phyloP scores from a whole-genome alignment of 345 rosid species.

The Limnanthes douglasii region DNA sequence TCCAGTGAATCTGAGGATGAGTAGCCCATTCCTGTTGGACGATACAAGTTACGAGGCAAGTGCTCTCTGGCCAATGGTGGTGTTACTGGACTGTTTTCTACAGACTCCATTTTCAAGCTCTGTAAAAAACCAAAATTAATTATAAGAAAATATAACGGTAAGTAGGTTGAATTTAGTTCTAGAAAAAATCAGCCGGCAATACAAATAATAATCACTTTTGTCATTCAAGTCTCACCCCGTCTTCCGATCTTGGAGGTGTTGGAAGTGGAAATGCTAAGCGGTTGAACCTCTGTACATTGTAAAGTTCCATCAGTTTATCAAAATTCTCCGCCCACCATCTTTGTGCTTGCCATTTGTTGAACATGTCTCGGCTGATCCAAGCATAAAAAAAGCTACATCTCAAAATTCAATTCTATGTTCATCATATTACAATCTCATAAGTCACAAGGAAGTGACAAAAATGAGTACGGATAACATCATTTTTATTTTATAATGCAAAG shows the following conservation, averaged over 20 bases:
- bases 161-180: no score
- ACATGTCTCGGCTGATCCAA: slow-evolving; percentile 74
- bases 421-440: slow-evolving; percentile 1
- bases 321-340: slow-evolving; percentile 99
- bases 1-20: slow-evolving; percentile 81
- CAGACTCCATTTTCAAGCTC: slow-evolving; percentile 64
- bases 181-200: neutral
- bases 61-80: slow-evolving; percentile 67
- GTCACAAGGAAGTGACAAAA: slow-evolving; percentile 4
- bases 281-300: slow-evolving; percentile 94
- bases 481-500: neutral
- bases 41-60: slow-evolving; percentile 62
- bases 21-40: slow-evolving; percentile 49
- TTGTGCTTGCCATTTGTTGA: slow-evolving; percentile 96
- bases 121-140: slow-evolving; percentile 12
- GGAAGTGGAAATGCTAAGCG: slow-evolving; percentile 88
- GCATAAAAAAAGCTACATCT: slow-evolving; percentile 8
- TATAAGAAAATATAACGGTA: neutral
- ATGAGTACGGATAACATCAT: neutral
- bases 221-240: slow-evolving; percentile 46
- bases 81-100: slow-evolving; percentile 70
- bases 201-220: neutral
- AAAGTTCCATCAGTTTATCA: slow-evolving; percentile 88
- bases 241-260: slow-evolving; percentile 87
- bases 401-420: slow-evolving; percentile 1